Percentiles rank a stretch among this genome's conserved stretches.
These are phyloP conservation scores for Cnidoscolus chayamansa DNA, from an alignment of 441 rosid species.

Conservation along the genomic window DNA sequence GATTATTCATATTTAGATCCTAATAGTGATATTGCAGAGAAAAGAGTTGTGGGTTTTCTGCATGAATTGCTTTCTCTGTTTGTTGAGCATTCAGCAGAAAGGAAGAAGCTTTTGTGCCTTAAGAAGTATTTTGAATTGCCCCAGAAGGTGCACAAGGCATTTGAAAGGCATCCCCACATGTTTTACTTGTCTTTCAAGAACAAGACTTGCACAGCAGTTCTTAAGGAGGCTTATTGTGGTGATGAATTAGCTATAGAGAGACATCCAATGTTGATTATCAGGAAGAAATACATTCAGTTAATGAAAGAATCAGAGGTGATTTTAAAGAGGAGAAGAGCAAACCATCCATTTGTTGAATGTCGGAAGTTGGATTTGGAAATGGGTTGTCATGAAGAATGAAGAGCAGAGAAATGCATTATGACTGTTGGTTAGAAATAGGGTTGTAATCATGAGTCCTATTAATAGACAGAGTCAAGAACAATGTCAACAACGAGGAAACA, in stretches of 20 bases:
- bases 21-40: slow-evolving; percentile 66
- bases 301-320: slow-evolving; percentile 48
- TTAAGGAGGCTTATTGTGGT: slow-evolving; percentile 63
- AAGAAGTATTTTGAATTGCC: slow-evolving; percentile 62
- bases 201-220: slow-evolving; percentile 68
- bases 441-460: no score
- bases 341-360: slow-evolving; percentile 14
- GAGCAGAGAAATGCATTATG: background rate
- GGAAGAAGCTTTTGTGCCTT: slow-evolving; percentile 59
- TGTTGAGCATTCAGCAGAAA: slow-evolving; percentile 76
- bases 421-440: no score
- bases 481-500: no score
- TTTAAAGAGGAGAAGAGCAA: slow-evolving; percentile 39
- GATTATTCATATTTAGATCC: slow-evolving; percentile 62
- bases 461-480: no score
- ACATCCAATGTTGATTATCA: slow-evolving; percentile 58
- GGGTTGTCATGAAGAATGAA: slow-evolving; percentile 22
- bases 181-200: slow-evolving; percentile 72
- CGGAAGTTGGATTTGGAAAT: slow-evolving; percentile 40
- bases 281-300: slow-evolving; percentile 61
- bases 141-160: slow-evolving; percentile 57
- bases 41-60: slow-evolving; percentile 77
- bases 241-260: slow-evolving; percentile 38
- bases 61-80: slow-evolving; percentile 75
- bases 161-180: slow-evolving; percentile 84